Percentiles rank a stretch among this genome's conserved stretches.
Conservation (phyloP, 2,329 filamentous ascomycete species). For the Cordyceps tenuipes region DNA sequence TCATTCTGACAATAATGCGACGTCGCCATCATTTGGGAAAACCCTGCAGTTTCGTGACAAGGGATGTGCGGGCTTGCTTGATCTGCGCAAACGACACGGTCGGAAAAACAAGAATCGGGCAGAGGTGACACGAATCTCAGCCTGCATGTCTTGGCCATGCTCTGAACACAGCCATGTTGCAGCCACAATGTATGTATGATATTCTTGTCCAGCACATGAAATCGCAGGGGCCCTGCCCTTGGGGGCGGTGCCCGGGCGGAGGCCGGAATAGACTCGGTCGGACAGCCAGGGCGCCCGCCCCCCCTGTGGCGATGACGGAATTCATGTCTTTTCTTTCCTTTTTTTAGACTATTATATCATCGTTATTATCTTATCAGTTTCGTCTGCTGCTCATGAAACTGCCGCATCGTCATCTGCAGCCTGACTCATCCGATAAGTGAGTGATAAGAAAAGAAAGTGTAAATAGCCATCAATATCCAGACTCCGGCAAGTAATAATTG, state of each 20-base stretch:
- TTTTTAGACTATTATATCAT: not conserved
- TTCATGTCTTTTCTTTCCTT: not conserved
- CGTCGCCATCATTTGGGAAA: not conserved
- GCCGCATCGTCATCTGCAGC: not conserved
- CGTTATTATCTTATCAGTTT: not conserved
- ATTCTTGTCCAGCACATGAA: not conserved
- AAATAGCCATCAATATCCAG: no score
- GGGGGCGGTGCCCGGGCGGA: not conserved
- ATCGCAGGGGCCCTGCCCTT: not conserved
- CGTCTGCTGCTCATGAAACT: not conserved
- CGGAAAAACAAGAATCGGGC: not conserved
- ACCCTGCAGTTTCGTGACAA: not conserved
- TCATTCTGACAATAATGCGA: not conserved
- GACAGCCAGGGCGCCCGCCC: not conserved
- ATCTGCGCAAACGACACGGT: not conserved
- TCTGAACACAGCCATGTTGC: not conserved
- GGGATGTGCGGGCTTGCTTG: not conserved
- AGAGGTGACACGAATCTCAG: not conserved
- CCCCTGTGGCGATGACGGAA: not conserved
- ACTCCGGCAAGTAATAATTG: no score
- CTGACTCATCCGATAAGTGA: not conserved
- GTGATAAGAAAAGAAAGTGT: no score
- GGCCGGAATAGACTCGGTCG: not conserved
- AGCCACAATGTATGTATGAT: not conserved
- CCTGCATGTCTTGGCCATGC: no score